Evolutionary conservation across 2,329 filamentous ascomycete genomes (phyloP).

Genomic region (Ceratocystis eucalypticola): DNA sequence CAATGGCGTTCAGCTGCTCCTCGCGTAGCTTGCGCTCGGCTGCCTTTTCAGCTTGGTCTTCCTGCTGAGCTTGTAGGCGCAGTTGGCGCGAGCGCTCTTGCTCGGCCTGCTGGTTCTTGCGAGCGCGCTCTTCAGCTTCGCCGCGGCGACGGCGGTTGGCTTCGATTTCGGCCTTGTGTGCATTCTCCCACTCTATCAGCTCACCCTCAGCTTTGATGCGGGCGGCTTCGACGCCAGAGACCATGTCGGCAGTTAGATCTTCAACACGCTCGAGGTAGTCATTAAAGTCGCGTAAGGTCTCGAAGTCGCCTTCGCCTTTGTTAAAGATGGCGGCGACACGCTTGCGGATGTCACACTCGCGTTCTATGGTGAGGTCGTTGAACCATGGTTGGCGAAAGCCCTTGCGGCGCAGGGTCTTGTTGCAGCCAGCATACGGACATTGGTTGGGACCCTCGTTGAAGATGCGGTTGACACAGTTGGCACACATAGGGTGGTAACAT

Average conservation of each 20-base stretch:
- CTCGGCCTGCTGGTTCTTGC: constrained; percentile 52
- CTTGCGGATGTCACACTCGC: constrained; percentile 82
- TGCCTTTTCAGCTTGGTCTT: constrained; percentile 57
- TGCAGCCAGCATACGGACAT: constrained; percentile 82
- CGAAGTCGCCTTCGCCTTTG: constrained; percentile 80
- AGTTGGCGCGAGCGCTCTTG: constrained; percentile 42
- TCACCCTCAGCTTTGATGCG: constrained; percentile 34
- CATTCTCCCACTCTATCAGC: constrained; percentile 51
- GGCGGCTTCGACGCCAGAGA: constrained; percentile 56
- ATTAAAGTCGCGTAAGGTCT: constrained; percentile 70
- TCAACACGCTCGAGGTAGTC: constrained; percentile 92
- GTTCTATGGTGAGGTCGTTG: constrained; percentile 72
- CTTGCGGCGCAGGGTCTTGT: constrained; percentile 69
- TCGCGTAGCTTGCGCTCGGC: constrained; percentile 50
- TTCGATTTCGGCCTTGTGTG: constrained; percentile 56
- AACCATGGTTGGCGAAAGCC: constrained; percentile 84
- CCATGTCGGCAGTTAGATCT: constrained; percentile 75
- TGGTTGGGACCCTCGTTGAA: constrained; percentile 85
- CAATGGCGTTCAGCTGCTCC: constrained; percentile 57
- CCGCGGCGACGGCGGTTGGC: constrained; percentile 42
- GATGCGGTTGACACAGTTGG: constrained; percentile 85
- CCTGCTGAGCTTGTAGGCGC: constrained; percentile 48
- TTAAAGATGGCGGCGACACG: constrained; percentile 72
- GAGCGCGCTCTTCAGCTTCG: constrained; percentile 41
- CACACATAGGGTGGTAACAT: constrained; percentile 99